These are phyloP conservation scores for Teunomyces tritomae DNA, from an alignment of 805 yeast genomes.

Conservation along the genomic window DNA sequence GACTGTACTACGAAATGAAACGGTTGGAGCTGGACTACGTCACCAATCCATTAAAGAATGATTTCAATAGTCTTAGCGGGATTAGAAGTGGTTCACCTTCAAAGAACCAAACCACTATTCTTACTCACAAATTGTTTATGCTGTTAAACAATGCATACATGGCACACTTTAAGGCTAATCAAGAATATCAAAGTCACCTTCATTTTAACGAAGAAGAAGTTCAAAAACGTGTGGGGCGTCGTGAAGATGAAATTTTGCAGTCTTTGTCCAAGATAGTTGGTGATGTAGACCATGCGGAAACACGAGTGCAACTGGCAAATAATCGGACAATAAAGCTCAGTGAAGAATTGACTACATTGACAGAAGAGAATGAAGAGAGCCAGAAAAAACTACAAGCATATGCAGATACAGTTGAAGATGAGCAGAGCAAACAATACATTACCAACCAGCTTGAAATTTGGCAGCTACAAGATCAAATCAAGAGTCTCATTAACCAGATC, in stretches of 20 bases:
- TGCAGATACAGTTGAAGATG: slow-evolving; percentile 18
- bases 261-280: slow-evolving; percentile 45
- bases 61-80: slow-evolving; percentile 48
- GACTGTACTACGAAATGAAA: slow-evolving; percentile 55
- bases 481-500: slow-evolving; percentile 40
- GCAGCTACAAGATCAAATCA: slow-evolving; percentile 46
- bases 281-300: slow-evolving; percentile 44
- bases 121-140: slow-evolving; percentile 64
- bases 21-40: slow-evolving; percentile 66
- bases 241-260: slow-evolving; percentile 40
- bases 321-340: slow-evolving; percentile 27
- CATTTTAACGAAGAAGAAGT: slow-evolving; percentile 39
- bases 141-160: slow-evolving; percentile 49
- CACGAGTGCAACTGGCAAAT: slow-evolving; percentile 33
- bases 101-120: slow-evolving; percentile 26
- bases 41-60: slow-evolving; percentile 61
- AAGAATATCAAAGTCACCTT: slow-evolving; percentile 37
- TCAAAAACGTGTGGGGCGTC: slow-evolving; percentile 40
- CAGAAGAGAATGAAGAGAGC: slow-evolving; percentile 23
- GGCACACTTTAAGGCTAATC: slow-evolving; percentile 40
- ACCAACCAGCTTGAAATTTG: slow-evolving; percentile 41
- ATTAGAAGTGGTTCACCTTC: slow-evolving; percentile 40
- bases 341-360: slow-evolving; percentile 27
- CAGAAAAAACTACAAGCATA: slow-evolving; percentile 28
- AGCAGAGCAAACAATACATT: slow-evolving; percentile 20